Evolutionary conservation across 768 basidiomycete genomes (phyloP), one percentile per base, ranked within the genome.

Genomic region (Coprinellus micaceus): DNA sequence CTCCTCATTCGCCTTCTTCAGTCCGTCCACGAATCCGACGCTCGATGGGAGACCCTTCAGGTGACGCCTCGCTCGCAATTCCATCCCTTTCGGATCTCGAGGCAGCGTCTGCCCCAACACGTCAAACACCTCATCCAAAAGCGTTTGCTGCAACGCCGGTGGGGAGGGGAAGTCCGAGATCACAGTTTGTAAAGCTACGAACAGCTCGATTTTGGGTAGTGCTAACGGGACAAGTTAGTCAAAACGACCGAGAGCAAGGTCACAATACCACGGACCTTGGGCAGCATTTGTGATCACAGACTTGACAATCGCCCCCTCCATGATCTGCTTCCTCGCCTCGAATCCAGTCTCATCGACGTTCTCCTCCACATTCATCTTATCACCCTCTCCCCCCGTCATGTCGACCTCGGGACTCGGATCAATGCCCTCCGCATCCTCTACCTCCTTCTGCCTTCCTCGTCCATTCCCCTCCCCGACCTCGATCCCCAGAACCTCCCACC

Each of bases 401-500:
- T 67, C 54, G 28, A 58, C 59, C 5, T 61, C 68, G 6, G 64
- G 63, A 19, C 66, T 66, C 36, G 58, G 59, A 26, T 61, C 60
- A 49, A 54, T 60, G 39, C 64, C 67, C 53, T 62, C 70, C 46
- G 67, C 64, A 17, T 63, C 68, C 44, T 72, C 73, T 15, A 60
- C 66, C 49, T 73, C n/a, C n/a, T 66, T 21, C 60, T 53, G 13
- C 37, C 28, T 36, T 25, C 19, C 19, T 47, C 43, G 2, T n/a
- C n/a, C n/a, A n/a, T n/a, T n/a, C n/a, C n/a, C n/a, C n/a, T 33
- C 41, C 44, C 63, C 48, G 56, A 61, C 54, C 22, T 68, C 62
- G 51, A 95, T 86, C 7, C 93, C 94, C 19, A 96, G 75, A 7
- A 91, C 75, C 44, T 77, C 83, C 92, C 91, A 94, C 51, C 94